Percentiles rank a stretch among this genome's conserved stretches.
These are phyloP conservation scores for Pterula multifida DNA, from an alignment of 1,284 basidiomycete genomes.

Conservation along the genomic window DNA sequence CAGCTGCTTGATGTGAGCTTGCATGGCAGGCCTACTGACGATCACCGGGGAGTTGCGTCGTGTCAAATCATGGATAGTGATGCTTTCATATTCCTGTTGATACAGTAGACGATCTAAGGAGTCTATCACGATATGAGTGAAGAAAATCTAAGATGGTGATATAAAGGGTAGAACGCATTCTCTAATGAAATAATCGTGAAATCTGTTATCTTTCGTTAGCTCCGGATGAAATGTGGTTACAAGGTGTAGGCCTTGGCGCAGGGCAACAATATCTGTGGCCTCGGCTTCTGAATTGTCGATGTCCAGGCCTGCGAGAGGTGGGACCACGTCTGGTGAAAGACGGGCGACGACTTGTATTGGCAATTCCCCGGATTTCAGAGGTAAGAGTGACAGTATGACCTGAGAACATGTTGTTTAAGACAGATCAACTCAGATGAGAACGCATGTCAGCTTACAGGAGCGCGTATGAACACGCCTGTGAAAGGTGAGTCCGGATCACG, in stretches of 20 bases:
- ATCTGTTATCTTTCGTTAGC: slow-evolving; percentile 75
- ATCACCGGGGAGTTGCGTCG: too few species aligned
- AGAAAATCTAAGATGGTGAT: slow-evolving; percentile 4
- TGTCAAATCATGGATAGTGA: too few species aligned
- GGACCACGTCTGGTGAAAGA: slow-evolving; percentile 52
- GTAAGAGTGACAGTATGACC: slow-evolving; percentile 47
- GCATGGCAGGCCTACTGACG: too few species aligned
- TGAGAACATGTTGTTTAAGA: slow-evolving; percentile 18
- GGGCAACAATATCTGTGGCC: slow-evolving; percentile 69
- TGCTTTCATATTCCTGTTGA: too few species aligned
- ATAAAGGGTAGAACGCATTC: slow-evolving; percentile 38
- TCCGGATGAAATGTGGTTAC: slow-evolving; percentile 95
- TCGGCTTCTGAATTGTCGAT: slow-evolving; percentile 30
- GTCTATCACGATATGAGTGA: too few species aligned
- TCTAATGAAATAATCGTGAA: slow-evolving; percentile 80
- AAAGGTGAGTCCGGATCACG: slow-evolving; percentile 55
- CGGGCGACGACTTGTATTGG: slow-evolving; percentile 62
- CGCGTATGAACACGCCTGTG: slow-evolving; percentile 89
- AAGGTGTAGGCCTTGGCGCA: slow-evolving; percentile 77
- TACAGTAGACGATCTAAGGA: too few species aligned
- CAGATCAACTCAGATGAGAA: slow-evolving; percentile 13
- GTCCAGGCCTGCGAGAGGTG: slow-evolving; percentile 29
- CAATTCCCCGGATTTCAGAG: slow-evolving; percentile 27
- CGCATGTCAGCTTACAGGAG: slow-evolving; percentile 56
- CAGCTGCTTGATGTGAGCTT: too few species aligned